Percentiles rank a stretch among this genome's conserved stretches.
Conservation (phyloP, 2,329 filamentous ascomycete genomes). For the Emergomyces africanus region DNA sequence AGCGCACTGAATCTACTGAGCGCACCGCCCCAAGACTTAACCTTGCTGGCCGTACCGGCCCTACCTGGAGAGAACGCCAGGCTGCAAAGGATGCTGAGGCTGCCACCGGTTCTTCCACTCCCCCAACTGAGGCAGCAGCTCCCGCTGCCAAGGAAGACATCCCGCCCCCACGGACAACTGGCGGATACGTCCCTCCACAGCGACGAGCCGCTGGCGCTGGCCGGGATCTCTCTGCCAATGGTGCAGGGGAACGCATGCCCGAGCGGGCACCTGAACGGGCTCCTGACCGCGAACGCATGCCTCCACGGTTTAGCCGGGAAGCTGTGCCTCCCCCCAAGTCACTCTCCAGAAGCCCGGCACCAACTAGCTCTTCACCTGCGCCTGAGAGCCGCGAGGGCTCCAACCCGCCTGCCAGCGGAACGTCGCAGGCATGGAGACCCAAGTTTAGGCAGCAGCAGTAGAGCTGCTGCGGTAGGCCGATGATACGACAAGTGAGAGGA, state of each 20-base stretch:
- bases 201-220: slow-evolving; percentile 5
- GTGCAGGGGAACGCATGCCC: slow-evolving; percentile 1
- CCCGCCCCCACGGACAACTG: background rate
- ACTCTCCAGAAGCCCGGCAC: slow-evolving; percentile 6
- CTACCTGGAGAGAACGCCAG: slow-evolving; percentile 47
- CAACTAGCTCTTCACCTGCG: slow-evolving; percentile 5
- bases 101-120: slow-evolving; percentile 12
- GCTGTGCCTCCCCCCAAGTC: slow-evolving; percentile 2
- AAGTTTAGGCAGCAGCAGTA: slow-evolving; percentile 6
- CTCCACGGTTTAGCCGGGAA: slow-evolving; percentile 3
- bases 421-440: slow-evolving; percentile 8
- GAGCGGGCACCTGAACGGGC: background rate
- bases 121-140: slow-evolving; percentile 17
- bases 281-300: background rate
- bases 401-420: slow-evolving; percentile 5
- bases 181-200: slow-evolving; percentile 10
- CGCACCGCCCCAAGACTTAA: slow-evolving; percentile 42
- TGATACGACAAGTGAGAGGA: background rate
- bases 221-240: slow-evolving; percentile 8
- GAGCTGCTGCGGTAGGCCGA: background rate
- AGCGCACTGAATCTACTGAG: slow-evolving; percentile 37
- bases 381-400: slow-evolving; percentile 5
- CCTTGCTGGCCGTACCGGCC: slow-evolving; percentile 37
- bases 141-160: slow-evolving; percentile 2
- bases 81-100: slow-evolving; percentile 34